Conservation (phyloP, 768 basidiomycete species). For the Termitomyces heimii region DNA sequence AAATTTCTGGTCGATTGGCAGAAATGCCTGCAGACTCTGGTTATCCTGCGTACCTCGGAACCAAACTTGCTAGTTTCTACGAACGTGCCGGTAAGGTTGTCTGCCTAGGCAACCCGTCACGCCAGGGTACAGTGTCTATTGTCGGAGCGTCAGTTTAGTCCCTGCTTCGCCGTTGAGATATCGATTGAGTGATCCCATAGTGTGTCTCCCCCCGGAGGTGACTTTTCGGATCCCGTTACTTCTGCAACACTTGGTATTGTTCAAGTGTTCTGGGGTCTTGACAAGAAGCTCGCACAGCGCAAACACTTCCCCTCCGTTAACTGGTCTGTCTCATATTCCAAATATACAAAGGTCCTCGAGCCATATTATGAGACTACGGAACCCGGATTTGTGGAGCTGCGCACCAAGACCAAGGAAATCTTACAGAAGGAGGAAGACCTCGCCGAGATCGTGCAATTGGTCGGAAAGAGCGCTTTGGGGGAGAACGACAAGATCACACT, state of each 20-base stretch:
- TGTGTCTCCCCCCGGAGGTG: slow-evolving; percentile 97
- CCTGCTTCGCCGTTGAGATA: neutral
- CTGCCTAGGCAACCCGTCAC: slow-evolving; percentile 82
- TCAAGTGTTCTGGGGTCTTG: slow-evolving; percentile 99
- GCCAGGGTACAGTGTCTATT: slow-evolving; percentile 94
- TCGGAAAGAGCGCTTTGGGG: slow-evolving; percentile 96
- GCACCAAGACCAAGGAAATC: slow-evolving; percentile 92
- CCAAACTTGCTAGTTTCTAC: slow-evolving; percentile 97
- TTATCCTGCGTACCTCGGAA: slow-evolving; percentile 94
- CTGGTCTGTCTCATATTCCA: slow-evolving; percentile 99
- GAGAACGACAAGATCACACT: slow-evolving; percentile 98
- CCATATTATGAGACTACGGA: slow-evolving; percentile 86
- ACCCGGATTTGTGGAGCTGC: slow-evolving; percentile 93
- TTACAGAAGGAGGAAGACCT: slow-evolving; percentile 98
- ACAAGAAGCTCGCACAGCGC: slow-evolving; percentile 97
- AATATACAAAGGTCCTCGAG: slow-evolving; percentile 93
- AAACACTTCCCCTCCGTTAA: slow-evolving; percentile 99
- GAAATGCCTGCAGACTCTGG: slow-evolving; percentile 99
- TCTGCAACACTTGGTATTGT: slow-evolving; percentile 97
- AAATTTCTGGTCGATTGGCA: slow-evolving; percentile 97
- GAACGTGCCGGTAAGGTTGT: slow-evolving; percentile 96
- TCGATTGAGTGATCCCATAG: slow-evolving; percentile 32
- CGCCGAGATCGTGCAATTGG: slow-evolving; percentile 98
- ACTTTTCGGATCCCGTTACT: slow-evolving; percentile 98
- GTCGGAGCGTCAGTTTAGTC: slow-evolving; percentile 85